phyloP scores from a whole-genome alignment of 2,329 filamentous ascomycete genomes.

The Sordariomycetes sp. region DNA sequence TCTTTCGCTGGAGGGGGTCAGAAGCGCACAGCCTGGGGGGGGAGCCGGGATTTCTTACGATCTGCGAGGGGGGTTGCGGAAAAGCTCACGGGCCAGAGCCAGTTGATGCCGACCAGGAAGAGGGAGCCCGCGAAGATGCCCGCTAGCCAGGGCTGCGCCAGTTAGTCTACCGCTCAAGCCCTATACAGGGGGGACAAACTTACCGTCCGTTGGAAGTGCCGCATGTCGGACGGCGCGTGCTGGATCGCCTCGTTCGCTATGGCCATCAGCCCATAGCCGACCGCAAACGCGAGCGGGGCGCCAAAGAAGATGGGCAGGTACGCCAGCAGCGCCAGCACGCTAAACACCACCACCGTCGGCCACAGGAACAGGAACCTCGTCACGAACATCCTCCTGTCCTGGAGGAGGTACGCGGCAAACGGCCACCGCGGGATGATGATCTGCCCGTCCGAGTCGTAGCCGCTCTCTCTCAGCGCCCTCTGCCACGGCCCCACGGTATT shows the following conservation, averaged over 20 bases:
- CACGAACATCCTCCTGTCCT: constrained; percentile 69
- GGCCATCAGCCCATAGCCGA: constrained; percentile 65
- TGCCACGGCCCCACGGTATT: constrained; percentile 77
- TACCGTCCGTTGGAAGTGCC: constrained; percentile 80
- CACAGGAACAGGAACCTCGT: constrained; percentile 82
- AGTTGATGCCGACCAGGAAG: constrained; percentile 70
- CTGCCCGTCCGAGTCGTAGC: constrained; percentile 71
- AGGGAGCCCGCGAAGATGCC: constrained; percentile 86
- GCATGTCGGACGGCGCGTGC: constrained; percentile 80
- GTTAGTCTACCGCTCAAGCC: neutral
- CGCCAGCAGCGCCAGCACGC: constrained; percentile 61
- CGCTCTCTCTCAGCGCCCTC: constrained; percentile 70
- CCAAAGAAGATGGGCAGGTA: constrained; percentile 64
- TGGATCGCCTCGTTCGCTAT: constrained; percentile 66
- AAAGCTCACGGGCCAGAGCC: constrained; percentile 57
- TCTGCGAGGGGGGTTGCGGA: constrained; percentile 32
- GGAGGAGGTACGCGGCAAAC: constrained; percentile 58
- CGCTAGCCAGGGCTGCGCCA: constrained; percentile 68
- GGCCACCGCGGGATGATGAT: constrained; percentile 61
- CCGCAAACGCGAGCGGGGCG: constrained; percentile 57
- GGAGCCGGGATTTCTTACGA: constrained; percentile 32
- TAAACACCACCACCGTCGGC: constrained; percentile 69
- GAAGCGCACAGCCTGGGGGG: neutral
- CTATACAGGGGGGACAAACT: constrained; percentile 18
- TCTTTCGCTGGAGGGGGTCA: constrained; percentile 7